These are phyloP conservation scores for Fusarium bactridioides DNA, from an alignment of 2,329 filamentous ascomycete species.

Conservation along the genomic window DNA sequence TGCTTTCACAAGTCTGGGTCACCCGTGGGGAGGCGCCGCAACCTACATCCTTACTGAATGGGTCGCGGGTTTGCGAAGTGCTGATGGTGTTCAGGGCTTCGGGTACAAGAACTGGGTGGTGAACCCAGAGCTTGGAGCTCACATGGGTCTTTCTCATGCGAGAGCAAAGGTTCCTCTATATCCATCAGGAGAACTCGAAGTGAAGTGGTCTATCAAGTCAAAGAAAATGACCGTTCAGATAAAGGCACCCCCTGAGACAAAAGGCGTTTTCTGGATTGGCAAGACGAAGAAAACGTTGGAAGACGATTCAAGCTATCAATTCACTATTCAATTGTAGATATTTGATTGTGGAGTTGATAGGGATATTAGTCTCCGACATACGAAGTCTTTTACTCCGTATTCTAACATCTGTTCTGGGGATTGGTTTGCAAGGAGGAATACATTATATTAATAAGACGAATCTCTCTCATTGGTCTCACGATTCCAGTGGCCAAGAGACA, in stretches of 20 bases:
- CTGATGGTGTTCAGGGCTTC: background rate
- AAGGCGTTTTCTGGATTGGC: background rate
- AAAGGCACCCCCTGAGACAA: background rate
- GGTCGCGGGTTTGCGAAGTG: background rate
- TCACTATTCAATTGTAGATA: background rate
- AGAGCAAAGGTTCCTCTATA: background rate
- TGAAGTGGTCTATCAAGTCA: background rate
- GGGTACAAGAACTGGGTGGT: constrained; percentile 1
- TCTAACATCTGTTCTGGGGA: background rate
- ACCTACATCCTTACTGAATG: constrained; percentile 5
- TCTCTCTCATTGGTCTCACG: background rate
- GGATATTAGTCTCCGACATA: background rate
- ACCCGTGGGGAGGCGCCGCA: constrained; percentile 7
- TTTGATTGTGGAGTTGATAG: background rate
- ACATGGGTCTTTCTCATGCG: background rate
- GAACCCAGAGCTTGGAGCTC: background rate
- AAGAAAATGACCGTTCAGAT: background rate
- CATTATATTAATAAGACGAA: background rate
- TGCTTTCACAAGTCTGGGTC: background rate
- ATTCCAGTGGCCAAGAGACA: background rate
- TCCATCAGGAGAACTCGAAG: background rate
- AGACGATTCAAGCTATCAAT: background rate
- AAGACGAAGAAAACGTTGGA: background rate
- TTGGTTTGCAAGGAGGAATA: background rate
- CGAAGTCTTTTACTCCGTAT: background rate